Evolutionary conservation across 2,329 filamentous ascomycete genomes (phyloP).

Genomic region (Colletotrichum sp.): DNA sequence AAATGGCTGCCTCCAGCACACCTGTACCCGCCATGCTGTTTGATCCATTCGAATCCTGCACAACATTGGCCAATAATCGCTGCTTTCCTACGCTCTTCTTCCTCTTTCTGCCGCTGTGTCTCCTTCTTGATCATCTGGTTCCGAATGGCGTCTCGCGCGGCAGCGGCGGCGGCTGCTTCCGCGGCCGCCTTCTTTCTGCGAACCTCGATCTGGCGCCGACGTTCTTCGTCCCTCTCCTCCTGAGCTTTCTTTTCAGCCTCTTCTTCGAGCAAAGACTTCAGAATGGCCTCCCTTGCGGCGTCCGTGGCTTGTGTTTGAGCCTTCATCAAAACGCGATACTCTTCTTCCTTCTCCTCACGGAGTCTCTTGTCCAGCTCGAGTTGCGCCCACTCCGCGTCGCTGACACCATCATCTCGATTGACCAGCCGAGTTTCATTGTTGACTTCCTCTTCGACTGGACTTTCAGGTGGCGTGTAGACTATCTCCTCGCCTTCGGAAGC

Average conservation of each 20-base stretch:
- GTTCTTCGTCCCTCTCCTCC: slow-evolving; percentile 39
- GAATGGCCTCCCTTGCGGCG: background rate
- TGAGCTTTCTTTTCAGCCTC: slow-evolving; percentile 32
- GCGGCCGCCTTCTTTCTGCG: slow-evolving; percentile 20
- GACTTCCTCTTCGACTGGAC: background rate
- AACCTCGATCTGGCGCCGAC: slow-evolving; percentile 35
- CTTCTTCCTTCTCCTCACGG: background rate
- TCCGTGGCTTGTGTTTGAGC: background rate
- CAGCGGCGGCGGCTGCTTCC: slow-evolving; percentile 25
- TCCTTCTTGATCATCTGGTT: slow-evolving; percentile 42
- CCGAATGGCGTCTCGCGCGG: slow-evolving; percentile 39
- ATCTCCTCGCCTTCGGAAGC: background rate
- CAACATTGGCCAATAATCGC: slow-evolving; percentile 59
- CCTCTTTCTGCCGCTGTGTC: slow-evolving; percentile 39
- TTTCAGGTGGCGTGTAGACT: background rate
- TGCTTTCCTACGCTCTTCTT: slow-evolving; percentile 50
- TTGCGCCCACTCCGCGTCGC: background rate
- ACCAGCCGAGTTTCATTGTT: background rate
- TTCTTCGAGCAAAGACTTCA: background rate
- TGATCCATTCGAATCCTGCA: slow-evolving; percentile 66
- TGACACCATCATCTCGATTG: background rate
- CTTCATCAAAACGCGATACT: background rate
- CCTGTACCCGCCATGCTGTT: slow-evolving; percentile 61
- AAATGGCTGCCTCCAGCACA: slow-evolving; percentile 68
- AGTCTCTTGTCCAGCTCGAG: background rate